Conservation (phyloP, 345 rosid species). For the Hibiscus mutabilis region DNA sequence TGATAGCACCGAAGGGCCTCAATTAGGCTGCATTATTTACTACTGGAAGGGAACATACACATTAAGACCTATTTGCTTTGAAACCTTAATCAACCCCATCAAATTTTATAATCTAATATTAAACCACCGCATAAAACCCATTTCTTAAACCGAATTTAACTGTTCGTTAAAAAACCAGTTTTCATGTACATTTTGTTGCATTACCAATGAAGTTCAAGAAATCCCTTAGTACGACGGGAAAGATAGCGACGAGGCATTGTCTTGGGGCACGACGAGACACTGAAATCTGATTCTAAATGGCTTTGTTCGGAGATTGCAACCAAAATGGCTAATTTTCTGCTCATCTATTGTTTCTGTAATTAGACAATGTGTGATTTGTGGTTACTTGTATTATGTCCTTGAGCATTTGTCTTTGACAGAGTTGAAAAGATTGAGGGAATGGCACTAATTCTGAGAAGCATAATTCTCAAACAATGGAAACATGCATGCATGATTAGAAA, state of each 20-base stretch:
- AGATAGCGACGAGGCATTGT: slow-evolving; percentile 22
- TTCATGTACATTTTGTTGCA: no score
- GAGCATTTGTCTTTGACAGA: background rate
- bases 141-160: no score
- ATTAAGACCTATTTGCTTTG: no score
- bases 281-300: background rate
- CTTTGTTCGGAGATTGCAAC: slow-evolving; percentile 21
- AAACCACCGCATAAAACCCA: no score
- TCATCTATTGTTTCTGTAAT: background rate
- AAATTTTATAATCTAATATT: no score
- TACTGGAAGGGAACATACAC: no score
- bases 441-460: background rate
- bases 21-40: no score
- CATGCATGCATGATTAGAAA: background rate
- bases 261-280: background rate
- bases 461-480: background rate
- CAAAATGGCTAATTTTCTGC: slow-evolving; percentile 14
- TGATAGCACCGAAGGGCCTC: no score
- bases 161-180: no score
- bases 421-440: background rate
- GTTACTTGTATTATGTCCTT: background rate
- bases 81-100: no score
- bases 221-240: slow-evolving; percentile 15
- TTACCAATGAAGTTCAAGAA: background rate
- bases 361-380: background rate